Conservation (phyloP, 768 basidiomycete genomes). For the button mushroom (Agaricus bisporus) region DNA sequence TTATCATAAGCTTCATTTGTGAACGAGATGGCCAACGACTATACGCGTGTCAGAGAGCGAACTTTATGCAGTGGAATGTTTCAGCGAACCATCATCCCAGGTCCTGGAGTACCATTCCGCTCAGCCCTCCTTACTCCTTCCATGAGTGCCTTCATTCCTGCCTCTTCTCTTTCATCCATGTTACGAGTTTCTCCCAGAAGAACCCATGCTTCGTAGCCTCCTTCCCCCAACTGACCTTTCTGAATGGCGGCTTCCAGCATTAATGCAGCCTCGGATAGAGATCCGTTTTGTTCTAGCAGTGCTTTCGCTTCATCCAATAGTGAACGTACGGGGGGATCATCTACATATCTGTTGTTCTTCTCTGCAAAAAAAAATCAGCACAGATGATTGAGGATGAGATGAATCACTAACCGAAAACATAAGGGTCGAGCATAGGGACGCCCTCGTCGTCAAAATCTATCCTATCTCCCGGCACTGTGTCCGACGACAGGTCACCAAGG, state of each 20-base stretch:
- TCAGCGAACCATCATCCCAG: constrained; percentile 65
- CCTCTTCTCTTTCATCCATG: constrained; percentile 85
- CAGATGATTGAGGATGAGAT: background rate
- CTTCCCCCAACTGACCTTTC: constrained; percentile 71
- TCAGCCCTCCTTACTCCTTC: constrained; percentile 69
- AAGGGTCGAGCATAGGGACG: constrained; percentile 64
- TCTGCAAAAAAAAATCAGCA: constrained; percentile 37
- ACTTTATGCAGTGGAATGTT: background rate
- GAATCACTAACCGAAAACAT: constrained; percentile 60
- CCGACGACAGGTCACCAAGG: constrained; percentile 35
- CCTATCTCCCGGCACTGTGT: constrained; percentile 15
- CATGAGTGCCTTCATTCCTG: constrained; percentile 71
- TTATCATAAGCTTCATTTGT: constrained; percentile 92
- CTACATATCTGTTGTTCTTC: constrained; percentile 60
- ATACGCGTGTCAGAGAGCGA: constrained; percentile 12
- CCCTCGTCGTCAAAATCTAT: constrained; percentile 66
- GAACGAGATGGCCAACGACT: constrained; percentile 95
- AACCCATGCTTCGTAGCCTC: constrained; percentile 88
- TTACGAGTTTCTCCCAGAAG: constrained; percentile 84
- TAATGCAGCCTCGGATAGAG: constrained; percentile 80
- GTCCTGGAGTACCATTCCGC: constrained; percentile 53
- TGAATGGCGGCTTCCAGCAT: constrained; percentile 90
- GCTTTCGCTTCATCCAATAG: constrained; percentile 71
- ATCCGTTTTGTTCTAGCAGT: constrained; percentile 73
- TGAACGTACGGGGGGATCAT: constrained; percentile 39